Base-by-base conservation (phyloP, 179 eudicot species). In the Heliamphora ciliata region DNA sequence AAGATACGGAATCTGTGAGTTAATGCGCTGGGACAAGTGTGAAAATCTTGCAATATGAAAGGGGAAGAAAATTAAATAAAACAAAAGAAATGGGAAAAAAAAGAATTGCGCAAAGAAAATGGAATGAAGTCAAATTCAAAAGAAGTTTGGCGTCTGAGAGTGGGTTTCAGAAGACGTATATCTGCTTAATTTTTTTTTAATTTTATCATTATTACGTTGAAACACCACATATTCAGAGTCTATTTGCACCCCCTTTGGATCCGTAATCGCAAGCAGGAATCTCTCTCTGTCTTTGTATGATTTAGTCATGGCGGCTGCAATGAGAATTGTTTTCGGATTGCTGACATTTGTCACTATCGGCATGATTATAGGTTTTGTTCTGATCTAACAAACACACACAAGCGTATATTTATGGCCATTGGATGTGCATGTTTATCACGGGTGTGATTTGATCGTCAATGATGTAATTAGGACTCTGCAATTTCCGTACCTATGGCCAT, bases 261-360 rank as follows among this genome's bases (percentile, higher is more conserved):
- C 17, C 74, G n/a, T 4, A 40, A 13, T 8, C 2, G 40, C 40
- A n/a, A 52, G 9, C 58, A 17, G 58, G 51, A 72, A 48, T 80
- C 65, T 72, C 70, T 61, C 67, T 74, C 70, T 81, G 56, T 71
- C 47, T 47, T 54, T 59, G 55, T 78, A 44, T 79, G 15, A 54
- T 18, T n/a, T 18, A 17, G 82, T 10, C 74, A 90, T 89, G 91
- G 89, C 91, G 67, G 40, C 86, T 7, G 48, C 84, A 9, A 89
- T 89, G 93, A 84, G 84, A 82, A 77, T 91, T n/a, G 85, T 91
- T 24, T 87, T 90, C 54, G 91, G 89, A 9, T 88, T 91, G 74
- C 95, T 91, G 8, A 90, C 93, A 69, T 84, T 91, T 59, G 91
- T 91, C 82, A 89, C 93, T 8, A 69, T 90, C 17, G 92, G 91